These are phyloP conservation scores for Globisporangium camurandrum DNA, from an alignment of 352 stramenopile genomes.

Conservation along the genomic window DNA sequence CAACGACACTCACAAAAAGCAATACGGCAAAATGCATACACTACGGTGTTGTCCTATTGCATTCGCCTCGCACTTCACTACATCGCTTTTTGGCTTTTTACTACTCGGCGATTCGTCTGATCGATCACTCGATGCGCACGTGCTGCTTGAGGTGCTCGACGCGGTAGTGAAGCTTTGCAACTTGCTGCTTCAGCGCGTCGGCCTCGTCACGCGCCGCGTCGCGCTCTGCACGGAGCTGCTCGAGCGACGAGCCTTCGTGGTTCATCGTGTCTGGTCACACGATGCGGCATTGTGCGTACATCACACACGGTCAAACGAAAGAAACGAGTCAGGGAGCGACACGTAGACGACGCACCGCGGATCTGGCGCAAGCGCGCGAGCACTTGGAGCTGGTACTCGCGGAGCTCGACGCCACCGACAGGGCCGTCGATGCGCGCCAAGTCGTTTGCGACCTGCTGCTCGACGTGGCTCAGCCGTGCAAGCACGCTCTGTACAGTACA, in stretches of 20 bases:
- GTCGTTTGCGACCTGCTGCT: constrained; percentile 32
- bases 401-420: constrained; percentile 52
- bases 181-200: constrained; percentile 58
- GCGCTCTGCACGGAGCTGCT: constrained; percentile 54
- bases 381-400: constrained; percentile 59
- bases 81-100: too few species aligned
- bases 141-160: constrained; percentile 71
- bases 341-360: constrained; percentile 19
- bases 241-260: constrained; percentile 49
- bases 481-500: constrained; percentile 30
- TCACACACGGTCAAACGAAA: background rate
- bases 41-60: too few species aligned
- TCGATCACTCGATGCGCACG: constrained; percentile 41
- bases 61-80: too few species aligned
- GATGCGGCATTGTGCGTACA: background rate
- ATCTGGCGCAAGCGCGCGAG: constrained; percentile 55
- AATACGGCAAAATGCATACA: too few species aligned
- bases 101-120: too few species aligned
- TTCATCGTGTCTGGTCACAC: constrained; percentile 44
- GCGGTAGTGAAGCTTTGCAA: constrained; percentile 76
- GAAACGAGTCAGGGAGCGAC: background rate
- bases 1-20: too few species aligned
- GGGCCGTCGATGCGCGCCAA: constrained; percentile 37
- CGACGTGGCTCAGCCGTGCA: constrained; percentile 31
- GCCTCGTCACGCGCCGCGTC: constrained; percentile 49